phyloP scores from a whole-genome alignment of 768 basidiomycete species.

The Tulasnella sp. region DNA sequence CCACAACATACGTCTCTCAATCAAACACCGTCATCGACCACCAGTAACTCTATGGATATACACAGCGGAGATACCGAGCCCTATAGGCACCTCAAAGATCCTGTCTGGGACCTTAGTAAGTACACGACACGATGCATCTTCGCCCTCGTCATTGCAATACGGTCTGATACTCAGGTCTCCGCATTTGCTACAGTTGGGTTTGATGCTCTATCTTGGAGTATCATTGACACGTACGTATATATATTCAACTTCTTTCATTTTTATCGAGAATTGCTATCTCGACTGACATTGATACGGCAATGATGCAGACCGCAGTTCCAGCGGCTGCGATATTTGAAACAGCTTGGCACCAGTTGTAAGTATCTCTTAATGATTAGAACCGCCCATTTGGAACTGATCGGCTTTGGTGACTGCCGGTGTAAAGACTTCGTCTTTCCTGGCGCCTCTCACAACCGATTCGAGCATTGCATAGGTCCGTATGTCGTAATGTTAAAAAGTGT shows the following conservation, averaged over 20 bases:
- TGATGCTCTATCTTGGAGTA: not conserved
- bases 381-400: not conserved
- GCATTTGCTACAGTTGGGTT: not conserved
- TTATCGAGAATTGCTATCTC: not conserved
- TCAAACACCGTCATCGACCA: too few relatives aligned
- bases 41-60: too few relatives aligned
- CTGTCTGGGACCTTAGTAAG: constrained; percentile 12
- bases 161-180: not conserved
- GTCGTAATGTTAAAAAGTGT: not conserved
- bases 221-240: constrained; percentile 12
- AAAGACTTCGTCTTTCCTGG: constrained; percentile 27
- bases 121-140: not conserved
- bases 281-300: not conserved
- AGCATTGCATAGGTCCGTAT: constrained; percentile 62
- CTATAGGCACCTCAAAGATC: constrained; percentile 1
- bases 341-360: constrained; percentile 42
- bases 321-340: constrained; percentile 64
- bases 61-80: not conserved
- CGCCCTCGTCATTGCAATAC: not conserved
- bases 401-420: not conserved
- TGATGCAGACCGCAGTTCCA: constrained; percentile 59
- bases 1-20: too few relatives aligned
- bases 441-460: constrained; percentile 72
- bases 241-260: not conserved
- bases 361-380: not conserved